Percentiles rank a stretch among this genome's conserved stretches.
phyloP scores from a whole-genome alignment of 1,139 yeast species.

The Lodderomyces oxycetoniae region DNA sequence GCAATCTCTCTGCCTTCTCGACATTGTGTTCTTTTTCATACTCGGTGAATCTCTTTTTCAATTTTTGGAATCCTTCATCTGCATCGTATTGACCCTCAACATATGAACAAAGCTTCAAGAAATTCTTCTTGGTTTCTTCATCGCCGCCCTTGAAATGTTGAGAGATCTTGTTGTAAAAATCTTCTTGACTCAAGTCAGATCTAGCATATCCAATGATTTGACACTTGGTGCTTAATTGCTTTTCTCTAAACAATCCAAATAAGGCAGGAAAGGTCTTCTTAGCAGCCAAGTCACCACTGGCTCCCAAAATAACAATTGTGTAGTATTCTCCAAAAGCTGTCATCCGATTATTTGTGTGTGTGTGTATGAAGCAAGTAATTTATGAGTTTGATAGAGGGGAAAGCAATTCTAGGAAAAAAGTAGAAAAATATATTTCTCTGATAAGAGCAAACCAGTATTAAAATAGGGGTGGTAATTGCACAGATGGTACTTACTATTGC shows the following conservation, averaged over 20 bases:
- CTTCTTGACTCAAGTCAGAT: slow-evolving; percentile 57
- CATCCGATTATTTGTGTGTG: background rate
- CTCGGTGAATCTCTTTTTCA: slow-evolving; percentile 51
- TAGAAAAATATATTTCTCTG: no score
- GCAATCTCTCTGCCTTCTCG: slow-evolving; percentile 59
- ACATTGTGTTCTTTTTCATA: slow-evolving; percentile 51
- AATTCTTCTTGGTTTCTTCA: slow-evolving; percentile 52
- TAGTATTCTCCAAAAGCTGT: slow-evolving; percentile 55
- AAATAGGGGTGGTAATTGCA: no score
- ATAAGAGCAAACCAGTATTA: no score
- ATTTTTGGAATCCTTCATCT: slow-evolving; percentile 62
- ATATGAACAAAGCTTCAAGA: slow-evolving; percentile 62
- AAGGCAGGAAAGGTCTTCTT: slow-evolving; percentile 89
- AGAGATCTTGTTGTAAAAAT: slow-evolving; percentile 57
- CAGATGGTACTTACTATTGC: no score
- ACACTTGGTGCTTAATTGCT: slow-evolving; percentile 64
- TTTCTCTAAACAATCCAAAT: slow-evolving; percentile 71
- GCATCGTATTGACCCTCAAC: slow-evolving; percentile 76
- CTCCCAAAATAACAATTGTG: slow-evolving; percentile 84
- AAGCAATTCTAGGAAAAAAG: no score
- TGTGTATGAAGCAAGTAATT: slow-evolving; percentile 5
- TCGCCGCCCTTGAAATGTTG: slow-evolving; percentile 57
- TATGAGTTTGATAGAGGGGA: no score
- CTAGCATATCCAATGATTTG: slow-evolving; percentile 91
- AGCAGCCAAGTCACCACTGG: slow-evolving; percentile 95